Conservation (phyloP, 108 stramenopile genomes). For the Nitzschia sp. region DNA sequence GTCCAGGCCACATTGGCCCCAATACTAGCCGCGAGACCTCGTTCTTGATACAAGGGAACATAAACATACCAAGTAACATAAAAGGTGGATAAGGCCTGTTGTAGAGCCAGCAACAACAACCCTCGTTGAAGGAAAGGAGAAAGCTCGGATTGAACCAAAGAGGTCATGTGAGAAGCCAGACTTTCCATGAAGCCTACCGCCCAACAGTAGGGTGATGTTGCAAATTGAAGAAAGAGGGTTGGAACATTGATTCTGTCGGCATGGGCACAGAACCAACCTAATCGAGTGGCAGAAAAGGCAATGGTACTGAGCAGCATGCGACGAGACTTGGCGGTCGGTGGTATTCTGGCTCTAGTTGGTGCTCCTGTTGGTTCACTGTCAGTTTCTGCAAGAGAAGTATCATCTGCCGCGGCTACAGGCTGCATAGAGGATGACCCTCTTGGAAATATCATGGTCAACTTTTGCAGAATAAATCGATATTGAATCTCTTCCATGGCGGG, state of each 20-base stretch:
- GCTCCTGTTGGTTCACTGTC: neutral
- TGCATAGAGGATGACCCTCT: too few species aligned
- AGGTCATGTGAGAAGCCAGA: conserved; percentile 15
- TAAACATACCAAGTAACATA: conserved; percentile 25
- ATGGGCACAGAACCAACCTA: conserved; percentile 27
- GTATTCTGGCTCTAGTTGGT: neutral
- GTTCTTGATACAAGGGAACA: conserved; percentile 17
- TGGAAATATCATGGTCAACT: neutral
- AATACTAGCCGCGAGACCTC: conserved; percentile 25
- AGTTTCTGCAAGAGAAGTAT: too few species aligned
- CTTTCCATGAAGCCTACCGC: conserved; percentile 28
- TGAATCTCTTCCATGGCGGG: conserved; percentile 32
- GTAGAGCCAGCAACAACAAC: conserved; percentile 24
- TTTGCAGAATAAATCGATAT: conserved; percentile 25
- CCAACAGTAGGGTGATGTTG: conserved; percentile 31
- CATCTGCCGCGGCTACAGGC: too few species aligned
- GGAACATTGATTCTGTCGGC: conserved; percentile 7
- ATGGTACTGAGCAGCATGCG: conserved; percentile 18
- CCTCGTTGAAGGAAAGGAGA: conserved; percentile 7
- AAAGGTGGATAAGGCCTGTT: conserved; percentile 35
- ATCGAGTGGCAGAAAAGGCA: conserved; percentile 27
- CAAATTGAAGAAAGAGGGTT: conserved; percentile 3
- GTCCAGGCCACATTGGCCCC: conserved; percentile 37
- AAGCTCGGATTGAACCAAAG: conserved; percentile 13
- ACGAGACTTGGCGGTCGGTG: conserved; percentile 1